Evolutionary conservation across 2,329 filamentous ascomycete species (phyloP), one percentile per base, ranked within the genome.

Genomic region (Pseudogymnoascus sp.): DNA sequence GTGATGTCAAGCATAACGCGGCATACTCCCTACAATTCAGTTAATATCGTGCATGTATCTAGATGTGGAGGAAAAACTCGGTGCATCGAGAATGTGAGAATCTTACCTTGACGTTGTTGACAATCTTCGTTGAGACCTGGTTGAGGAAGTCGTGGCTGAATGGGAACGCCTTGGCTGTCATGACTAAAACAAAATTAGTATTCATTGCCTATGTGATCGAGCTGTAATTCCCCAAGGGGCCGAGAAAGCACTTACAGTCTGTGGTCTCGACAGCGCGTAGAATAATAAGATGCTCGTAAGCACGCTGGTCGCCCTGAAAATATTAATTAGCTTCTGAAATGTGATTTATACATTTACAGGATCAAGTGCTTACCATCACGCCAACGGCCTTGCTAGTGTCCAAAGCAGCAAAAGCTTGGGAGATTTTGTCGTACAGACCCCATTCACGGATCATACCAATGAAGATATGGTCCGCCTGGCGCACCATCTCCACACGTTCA

Each of bases 381-480:
- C 84, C 84, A 0, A 90, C 87, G 1, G 85, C 84, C 73, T 82
- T 85, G 67, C 82, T 82, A 1, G 85, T 84, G 37, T 88, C 74
- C 14, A 90, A 76, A n/a, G 85, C 87, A 2, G 87, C 87, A 70
- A 84, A 90, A 0, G 87, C 87, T 70, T 90, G 87, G 44, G 79
- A 81, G 67, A 89, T 89, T 69, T 92, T 75, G 64, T 88, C 75
- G 73, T 93, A 93, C 21, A 92, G 75, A 10, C 89, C 89, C 0
- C 87, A 87, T 63, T 84, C 82, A 70, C 79, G 80, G 76, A 93
- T 92, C 81, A 87, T 86, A 66, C 82, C 80, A 68, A 92, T 91
- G 77, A 90, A 92, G 71, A 93, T 92, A 71, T 84, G 72, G 70
- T 92, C 90, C 1, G 89, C 90, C 72, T 89, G 79, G n/a, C 90